Conservation (phyloP, 2,329 filamentous ascomycete genomes). For the Colletotrichum theobromicola region DNA sequence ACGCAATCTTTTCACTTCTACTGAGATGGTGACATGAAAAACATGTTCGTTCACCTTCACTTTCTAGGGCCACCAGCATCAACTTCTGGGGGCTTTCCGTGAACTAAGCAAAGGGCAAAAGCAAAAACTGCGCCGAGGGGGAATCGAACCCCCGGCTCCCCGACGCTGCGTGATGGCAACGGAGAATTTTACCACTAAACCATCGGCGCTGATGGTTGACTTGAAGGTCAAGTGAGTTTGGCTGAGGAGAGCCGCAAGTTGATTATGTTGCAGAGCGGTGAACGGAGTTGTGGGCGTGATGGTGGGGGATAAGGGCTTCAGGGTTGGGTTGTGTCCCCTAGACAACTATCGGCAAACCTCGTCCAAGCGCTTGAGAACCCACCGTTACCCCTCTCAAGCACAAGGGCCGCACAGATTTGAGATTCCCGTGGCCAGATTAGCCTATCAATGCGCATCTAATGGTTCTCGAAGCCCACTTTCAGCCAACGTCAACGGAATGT, state of each 20-base stretch:
- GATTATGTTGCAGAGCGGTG: neutral
- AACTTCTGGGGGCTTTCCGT: neutral
- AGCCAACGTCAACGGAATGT: neutral
- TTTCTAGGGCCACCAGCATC: neutral
- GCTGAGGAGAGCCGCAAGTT: fast-evolving
- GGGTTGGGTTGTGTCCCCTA: neutral
- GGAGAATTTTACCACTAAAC: slow-evolving; percentile 24
- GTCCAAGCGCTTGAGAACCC: neutral
- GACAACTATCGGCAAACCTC: neutral
- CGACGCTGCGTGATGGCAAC: slow-evolving; percentile 20
- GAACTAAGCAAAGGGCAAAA: neutral
- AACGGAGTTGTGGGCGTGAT: neutral
- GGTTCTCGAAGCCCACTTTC: neutral
- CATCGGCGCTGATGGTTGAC: slow-evolving; percentile 4
- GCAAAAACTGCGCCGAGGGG: slow-evolving; percentile 15
- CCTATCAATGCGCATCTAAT: neutral
- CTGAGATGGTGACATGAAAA: neutral
- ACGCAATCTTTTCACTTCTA: neutral
- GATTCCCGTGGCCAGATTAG: slow-evolving; percentile 1
- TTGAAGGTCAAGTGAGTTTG: neutral
- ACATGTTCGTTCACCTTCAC: neutral
- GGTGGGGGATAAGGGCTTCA: slow-evolving; percentile 10
- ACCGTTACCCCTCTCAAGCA: neutral
- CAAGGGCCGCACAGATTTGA: neutral
- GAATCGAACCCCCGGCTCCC: slow-evolving; percentile 23